These are phyloP conservation scores for Ananas comosus DNA, from an alignment of 176 grass and related monocot species.

Conservation along the genomic window DNA sequence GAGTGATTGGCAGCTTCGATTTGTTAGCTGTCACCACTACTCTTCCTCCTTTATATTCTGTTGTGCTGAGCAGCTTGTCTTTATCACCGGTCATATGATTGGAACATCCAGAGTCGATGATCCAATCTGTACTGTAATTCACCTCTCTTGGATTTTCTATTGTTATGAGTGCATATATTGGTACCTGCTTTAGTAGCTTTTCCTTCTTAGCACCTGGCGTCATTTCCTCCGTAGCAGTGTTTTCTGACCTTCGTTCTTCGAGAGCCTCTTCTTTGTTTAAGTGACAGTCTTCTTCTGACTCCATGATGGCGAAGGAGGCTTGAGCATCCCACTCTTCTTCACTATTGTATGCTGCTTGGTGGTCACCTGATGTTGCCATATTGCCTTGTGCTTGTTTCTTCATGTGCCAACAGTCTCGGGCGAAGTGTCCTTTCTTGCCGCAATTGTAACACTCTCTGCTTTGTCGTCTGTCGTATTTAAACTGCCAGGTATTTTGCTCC, in stretches of 20 bases:
- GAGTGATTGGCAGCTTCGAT: conserved; percentile 3
- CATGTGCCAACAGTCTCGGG: background rate
- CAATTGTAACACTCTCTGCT: conserved; percentile 9
- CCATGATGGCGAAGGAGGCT: background rate
- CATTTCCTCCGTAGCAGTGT: too few species aligned
- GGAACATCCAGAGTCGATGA: too few species aligned
- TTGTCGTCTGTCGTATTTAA: too few species aligned
- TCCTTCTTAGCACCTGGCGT: too few species aligned
- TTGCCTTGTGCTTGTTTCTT: background rate
- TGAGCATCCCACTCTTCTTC: background rate
- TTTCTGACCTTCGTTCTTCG: too few species aligned
- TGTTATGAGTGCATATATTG: too few species aligned
- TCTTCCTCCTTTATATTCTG: background rate
- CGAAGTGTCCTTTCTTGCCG: too few species aligned
- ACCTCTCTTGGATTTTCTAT: too few species aligned
- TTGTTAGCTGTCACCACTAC: conserved; percentile 14
- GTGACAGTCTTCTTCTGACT: too few species aligned
- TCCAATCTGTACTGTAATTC: too few species aligned
- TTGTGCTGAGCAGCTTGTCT: background rate
- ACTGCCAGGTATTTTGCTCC: background rate
- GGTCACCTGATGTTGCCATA: background rate
- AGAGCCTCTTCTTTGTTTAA: too few species aligned
- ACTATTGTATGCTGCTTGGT: background rate
- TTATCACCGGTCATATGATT: background rate
- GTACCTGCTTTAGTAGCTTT: too few species aligned